Percentiles rank a stretch among this genome's conserved stretches.
These are phyloP conservation scores for Phytophthora colocasiae DNA, from an alignment of 352 stramenopile species.

Conservation along the genomic window DNA sequence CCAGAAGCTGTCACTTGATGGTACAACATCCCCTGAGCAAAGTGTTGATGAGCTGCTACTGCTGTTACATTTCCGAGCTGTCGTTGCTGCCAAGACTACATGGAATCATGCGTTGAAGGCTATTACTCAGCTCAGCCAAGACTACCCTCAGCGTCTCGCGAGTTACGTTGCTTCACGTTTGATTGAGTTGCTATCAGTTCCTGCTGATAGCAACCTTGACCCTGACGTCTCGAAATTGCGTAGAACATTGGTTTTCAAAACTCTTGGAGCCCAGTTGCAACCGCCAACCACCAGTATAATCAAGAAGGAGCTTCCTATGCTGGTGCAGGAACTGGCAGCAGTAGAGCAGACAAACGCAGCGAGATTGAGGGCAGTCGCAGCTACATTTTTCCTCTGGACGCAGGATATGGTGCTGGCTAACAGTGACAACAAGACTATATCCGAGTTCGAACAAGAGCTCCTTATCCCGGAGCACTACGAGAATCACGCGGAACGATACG, in stretches of 20 bases:
- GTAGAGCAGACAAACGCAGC: constrained; percentile 19
- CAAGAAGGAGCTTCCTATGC: constrained; percentile 22
- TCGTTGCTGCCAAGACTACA: constrained; percentile 19
- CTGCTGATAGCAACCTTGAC: constrained; percentile 8
- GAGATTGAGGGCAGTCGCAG: constrained; percentile 33
- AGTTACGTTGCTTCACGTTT: constrained; percentile 26
- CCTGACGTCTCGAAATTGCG: constrained; percentile 3
- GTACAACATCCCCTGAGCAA: background rate
- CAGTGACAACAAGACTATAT: constrained; percentile 9
- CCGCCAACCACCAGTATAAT: constrained; percentile 20
- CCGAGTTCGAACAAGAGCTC: constrained; percentile 29
- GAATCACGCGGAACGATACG: constrained; percentile 52
- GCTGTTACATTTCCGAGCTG: constrained; percentile 42
- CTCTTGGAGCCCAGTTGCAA: constrained; percentile 31
- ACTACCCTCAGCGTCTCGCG: constrained; percentile 21
- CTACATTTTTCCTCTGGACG: constrained; percentile 45
- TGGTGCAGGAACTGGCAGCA: constrained; percentile 32
- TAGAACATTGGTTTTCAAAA: constrained; percentile 29
- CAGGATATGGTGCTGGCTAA: constrained; percentile 11
- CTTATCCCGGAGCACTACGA: constrained; percentile 27
- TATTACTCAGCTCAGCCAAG: constrained; percentile 30
- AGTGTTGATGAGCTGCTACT: constrained; percentile 33
- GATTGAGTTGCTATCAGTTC: constrained; percentile 36
- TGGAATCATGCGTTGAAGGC: constrained; percentile 31
- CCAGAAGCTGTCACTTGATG: constrained; percentile 15